Conservation (phyloP, 495 filamentous ascomycete species). For the Podospora bellae-mahoneyi region DNA sequence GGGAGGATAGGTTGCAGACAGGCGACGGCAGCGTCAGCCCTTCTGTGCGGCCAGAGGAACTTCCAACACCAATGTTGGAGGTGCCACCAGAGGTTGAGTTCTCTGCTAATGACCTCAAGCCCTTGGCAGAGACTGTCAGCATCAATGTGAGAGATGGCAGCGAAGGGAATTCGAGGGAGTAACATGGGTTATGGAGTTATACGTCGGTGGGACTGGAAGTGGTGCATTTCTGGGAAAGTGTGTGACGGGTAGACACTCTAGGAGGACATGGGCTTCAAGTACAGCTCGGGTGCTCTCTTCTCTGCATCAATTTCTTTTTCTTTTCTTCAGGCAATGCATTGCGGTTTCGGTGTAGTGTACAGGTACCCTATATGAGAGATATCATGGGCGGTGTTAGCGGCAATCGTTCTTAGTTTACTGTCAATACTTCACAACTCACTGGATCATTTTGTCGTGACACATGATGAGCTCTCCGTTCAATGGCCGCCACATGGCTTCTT, state of each 20-base stretch:
- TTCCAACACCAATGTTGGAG: neutral
- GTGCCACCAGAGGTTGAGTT: neutral
- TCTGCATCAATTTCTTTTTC: neutral
- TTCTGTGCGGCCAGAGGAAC: neutral
- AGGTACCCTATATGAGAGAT: neutral
- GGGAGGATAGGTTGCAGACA: neutral
- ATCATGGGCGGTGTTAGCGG: conserved; percentile 3
- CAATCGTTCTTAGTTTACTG: neutral
- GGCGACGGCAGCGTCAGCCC: neutral
- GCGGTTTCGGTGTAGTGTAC: neutral
- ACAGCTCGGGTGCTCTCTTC: neutral
- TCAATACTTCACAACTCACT: neutral
- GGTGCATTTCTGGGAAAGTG: conserved; percentile 3
- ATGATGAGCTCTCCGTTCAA: no score
- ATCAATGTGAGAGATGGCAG: neutral
- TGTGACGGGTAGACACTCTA: neutral
- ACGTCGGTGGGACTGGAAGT: neutral
- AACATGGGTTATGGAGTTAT: conserved; percentile 4
- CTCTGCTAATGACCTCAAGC: neutral
- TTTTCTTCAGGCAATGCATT: neutral
- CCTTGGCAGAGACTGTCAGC: neutral
- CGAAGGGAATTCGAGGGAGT: neutral
- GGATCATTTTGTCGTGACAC: no score
- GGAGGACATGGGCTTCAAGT: neutral
- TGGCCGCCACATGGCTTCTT: no score